These are phyloP conservation scores for Candida insectorum DNA, from an alignment of 805 yeast species.

Conservation along the genomic window DNA sequence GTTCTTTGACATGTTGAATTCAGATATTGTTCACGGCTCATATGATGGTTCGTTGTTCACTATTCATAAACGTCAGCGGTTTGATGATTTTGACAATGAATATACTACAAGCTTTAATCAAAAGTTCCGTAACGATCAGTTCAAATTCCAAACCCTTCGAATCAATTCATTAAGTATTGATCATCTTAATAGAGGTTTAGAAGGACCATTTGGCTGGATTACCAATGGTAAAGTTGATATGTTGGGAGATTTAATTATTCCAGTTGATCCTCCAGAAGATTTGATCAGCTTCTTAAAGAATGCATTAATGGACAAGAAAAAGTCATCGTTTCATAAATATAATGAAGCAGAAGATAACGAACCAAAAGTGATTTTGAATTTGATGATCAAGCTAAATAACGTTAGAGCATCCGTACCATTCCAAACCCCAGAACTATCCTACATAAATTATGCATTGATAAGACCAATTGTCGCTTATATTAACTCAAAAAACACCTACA, in stretches of 20 bases:
- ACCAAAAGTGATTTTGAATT: conserved; percentile 66
- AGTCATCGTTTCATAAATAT: conserved; percentile 42
- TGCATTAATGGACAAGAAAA: conserved; percentile 47
- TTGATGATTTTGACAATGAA: conserved; percentile 40
- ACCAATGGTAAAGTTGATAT: conserved; percentile 88
- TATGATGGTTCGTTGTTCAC: conserved; percentile 93
- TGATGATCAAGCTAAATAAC: conserved; percentile 74
- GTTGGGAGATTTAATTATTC: conserved; percentile 85
- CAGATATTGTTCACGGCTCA: conserved; percentile 82
- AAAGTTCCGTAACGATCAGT: conserved; percentile 16
- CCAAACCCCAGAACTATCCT: conserved; percentile 82
- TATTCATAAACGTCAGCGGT: conserved; percentile 71
- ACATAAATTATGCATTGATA: conserved; percentile 85
- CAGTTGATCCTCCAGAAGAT: conserved; percentile 21
- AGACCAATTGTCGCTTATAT: conserved; percentile 95
- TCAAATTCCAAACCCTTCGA: conserved; percentile 63
- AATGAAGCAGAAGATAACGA: too few species aligned
- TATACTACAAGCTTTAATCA: too few species aligned
- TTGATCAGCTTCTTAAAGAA: conserved; percentile 11
- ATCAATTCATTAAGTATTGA: conserved; percentile 84
- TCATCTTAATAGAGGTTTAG: conserved; percentile 84
- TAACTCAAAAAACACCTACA: conserved; percentile 83
- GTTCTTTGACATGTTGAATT: conserved; percentile 80
- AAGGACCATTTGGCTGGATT: conserved; percentile 98
- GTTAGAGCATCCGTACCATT: conserved; percentile 88